Base-by-base conservation (phyloP, 352 stramenopile species). In the Phytophthora pistaciae region DNA sequence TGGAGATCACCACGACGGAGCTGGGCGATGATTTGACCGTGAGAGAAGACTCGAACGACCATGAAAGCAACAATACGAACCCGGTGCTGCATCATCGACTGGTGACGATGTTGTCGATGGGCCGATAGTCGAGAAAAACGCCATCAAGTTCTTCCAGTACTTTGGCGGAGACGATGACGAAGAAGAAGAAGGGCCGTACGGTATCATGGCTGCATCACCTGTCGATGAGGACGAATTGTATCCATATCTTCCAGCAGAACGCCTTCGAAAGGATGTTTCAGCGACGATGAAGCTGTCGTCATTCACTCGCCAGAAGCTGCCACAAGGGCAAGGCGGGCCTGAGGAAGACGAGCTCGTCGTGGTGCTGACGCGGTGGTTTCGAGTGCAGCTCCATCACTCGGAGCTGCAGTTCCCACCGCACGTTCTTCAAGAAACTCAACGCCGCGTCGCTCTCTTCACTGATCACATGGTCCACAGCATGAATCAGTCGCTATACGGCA, bases 1-100 rank as follows among this genome's bases (percentile, higher is more conserved):
- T 88, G 67, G 74, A 86, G 62, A 84, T 84, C 58, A 78, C 69
- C 6, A 70, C 79, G 13, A 75, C 67, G 4, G 79, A 84, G 36
- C 27, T 70, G 21, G 56, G 79, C 21, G 65, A 65, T 11, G 71
- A 80, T 58, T 64, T 84, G 54, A 83, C 79, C 25, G 71, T 81
- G 40, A 72, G 79, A 44, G 76, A 86, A 40, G 79, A 86, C 40
- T 71, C 68, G 36, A 78, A 81, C 42, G 66, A 82, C 20, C 56
- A 68, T 48, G 66, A 68, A 20, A 61, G 20, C 10, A 29, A 40
- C 16, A 56, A 16, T 16, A 48, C 69, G n/a, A 63, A 66, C n/a
- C 55, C 64, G 5, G 72, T 79, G 23, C 33, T 74, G 48, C 74
- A 74, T 29, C 77, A 85, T 52, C 78, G 78, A 1, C 57, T 85